Evolutionary conservation across 129 eudicot genomes (phyloP).

Genomic region (Helichrysum umbraculigerum): DNA sequence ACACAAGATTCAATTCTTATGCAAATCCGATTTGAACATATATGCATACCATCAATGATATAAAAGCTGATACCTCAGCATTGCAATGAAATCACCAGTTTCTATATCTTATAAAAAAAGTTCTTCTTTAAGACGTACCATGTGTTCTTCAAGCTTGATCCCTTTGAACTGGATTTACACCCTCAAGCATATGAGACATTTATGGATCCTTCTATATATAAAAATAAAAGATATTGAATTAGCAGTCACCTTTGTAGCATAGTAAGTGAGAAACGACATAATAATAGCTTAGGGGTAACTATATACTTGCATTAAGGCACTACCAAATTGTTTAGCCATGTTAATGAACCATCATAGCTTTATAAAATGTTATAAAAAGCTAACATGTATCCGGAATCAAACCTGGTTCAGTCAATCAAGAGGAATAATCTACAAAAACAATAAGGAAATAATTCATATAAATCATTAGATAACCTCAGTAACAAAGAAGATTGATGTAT

Average conservation of each 20-base stretch:
- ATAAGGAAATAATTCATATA: neutral
- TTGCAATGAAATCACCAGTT: slow-evolving; percentile 87
- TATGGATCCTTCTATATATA: no score
- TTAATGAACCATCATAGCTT: no score
- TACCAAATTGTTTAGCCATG: neutral
- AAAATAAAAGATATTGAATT: no score
- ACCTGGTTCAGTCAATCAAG: slow-evolving; percentile 95
- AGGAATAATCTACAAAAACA: slow-evolving; percentile 62
- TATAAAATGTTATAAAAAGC: slow-evolving; percentile 9
- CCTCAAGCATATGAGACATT: slow-evolving; percentile 56
- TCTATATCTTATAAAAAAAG: slow-evolving; percentile 83
- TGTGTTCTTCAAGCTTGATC: slow-evolving; percentile 84
- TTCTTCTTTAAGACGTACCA: slow-evolving; percentile 82
- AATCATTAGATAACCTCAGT: neutral
- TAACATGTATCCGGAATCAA: slow-evolving; percentile 95
- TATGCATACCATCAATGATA: slow-evolving; percentile 6
- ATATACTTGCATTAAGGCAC: neutral
- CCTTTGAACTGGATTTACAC: slow-evolving; percentile 26
- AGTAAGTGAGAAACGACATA: no score
- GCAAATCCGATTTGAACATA: slow-evolving; percentile 17
- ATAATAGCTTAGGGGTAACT: no score
- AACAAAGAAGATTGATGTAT: neutral
- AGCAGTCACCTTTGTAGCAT: no score
- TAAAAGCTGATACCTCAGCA: slow-evolving; percentile 69
- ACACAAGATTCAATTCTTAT: slow-evolving; percentile 3